These are phyloP conservation scores for Neonothopanus nambi DNA, from an alignment of 1,284 basidiomycete genomes.

Conservation along the genomic window DNA sequence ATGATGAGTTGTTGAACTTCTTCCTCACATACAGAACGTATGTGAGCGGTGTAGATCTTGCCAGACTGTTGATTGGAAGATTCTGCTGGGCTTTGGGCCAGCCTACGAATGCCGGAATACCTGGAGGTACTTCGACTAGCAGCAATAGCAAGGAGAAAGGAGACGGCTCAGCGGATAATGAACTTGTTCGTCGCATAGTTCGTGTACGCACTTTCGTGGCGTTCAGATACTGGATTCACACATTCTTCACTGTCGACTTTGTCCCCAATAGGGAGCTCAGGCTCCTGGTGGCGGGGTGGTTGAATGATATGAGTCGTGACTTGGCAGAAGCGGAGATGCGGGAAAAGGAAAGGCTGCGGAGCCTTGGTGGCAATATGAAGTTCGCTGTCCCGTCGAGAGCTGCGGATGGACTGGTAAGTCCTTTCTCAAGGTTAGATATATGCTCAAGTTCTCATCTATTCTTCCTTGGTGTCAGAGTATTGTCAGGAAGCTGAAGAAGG, in stretches of 20 bases:
- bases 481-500: conserved; percentile 77
- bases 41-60: conserved; percentile 73
- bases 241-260: conserved; percentile 87
- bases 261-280: conserved; percentile 78
- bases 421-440: neutral
- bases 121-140: neutral
- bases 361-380: neutral
- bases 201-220: conserved; percentile 86
- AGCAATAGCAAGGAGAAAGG: neutral
- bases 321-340: conserved; percentile 21
- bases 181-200: conserved; percentile 71
- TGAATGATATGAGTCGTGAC: conserved; percentile 74
- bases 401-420: conserved; percentile 67
- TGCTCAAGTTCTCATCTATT: neutral
- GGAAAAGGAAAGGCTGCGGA: neutral
- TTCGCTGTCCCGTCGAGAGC: conserved; percentile 21
- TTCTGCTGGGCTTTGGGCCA: conserved; percentile 82
- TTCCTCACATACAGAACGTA: conserved; percentile 88
- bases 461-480: conserved; percentile 52
- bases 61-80: conserved; percentile 75
- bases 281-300: conserved; percentile 69
- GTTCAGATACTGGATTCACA: conserved; percentile 82
- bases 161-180: conserved; percentile 37
- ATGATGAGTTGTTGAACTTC: conserved; percentile 82
- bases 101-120: neutral